Base-by-base conservation (phyloP, 2,329 filamentous ascomycete genomes). In the Triangularia setosa region DNA sequence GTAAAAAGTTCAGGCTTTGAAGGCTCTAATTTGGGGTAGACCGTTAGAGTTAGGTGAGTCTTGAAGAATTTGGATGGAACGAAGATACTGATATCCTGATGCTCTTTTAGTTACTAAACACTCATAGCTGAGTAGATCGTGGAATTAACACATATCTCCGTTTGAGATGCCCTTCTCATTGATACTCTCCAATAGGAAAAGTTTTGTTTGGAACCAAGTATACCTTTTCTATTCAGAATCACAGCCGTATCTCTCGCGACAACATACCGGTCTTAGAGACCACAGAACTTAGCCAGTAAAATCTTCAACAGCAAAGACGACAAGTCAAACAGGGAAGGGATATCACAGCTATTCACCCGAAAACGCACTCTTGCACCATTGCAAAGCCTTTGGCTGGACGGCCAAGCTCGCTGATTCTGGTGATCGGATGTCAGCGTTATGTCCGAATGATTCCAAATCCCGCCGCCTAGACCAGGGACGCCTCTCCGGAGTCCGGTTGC, bases 1-100 rank as follows among this genome's bases (percentile, higher is more conserved):
- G 76, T 66, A 80, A 77, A 70, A 77, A 72, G 69, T 81, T 80
- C 59, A 73, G 78, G 58, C 69, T 64, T 12, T 73, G 60, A 70
- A n/a, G n/a, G n/a, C 40, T 21, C 9, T 8, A 12, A 8, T 12
- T 33, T n/a, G 14, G 35, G 14, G 16, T 16, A 5, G 27, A 28
- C 9, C 27, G 4, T 9, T 9, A 28, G 9, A 28, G 27, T 28
- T 28, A 9, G 27, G 27, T 28, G 27, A 28, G 27, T 4, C 27
- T 9, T 28, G n/a, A n/a, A n/a, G n/a, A n/a, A n/a, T n/a, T n/a
- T n/a, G n/a, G n/a, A n/a, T n/a, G n/a, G n/a, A n/a, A n/a, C n/a
- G n/a, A n/a, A n/a, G n/a, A n/a, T n/a, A n/a, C n/a, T n/a, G n/a
- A n/a, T n/a, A n/a, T n/a, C n/a, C n/a, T n/a, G n/a, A n/a, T n/a